Conservation (phyloP, 2,329 filamentous ascomycete species). For the Alternaria sp. region DNA sequence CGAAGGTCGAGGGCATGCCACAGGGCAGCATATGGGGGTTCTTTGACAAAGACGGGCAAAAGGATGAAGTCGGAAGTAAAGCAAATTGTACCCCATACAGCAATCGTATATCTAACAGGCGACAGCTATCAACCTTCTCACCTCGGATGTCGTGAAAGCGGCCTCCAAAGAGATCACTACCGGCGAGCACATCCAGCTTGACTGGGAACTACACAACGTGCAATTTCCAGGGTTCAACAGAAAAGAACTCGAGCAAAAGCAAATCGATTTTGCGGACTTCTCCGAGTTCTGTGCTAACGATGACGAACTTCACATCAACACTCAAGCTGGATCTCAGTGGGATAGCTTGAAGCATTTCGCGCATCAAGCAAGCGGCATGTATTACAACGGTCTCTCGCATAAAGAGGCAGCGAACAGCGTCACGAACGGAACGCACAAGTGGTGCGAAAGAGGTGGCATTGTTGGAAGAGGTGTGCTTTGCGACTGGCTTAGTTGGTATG, state of each 20-base stretch:
- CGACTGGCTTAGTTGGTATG: slow-evolving; percentile 43
- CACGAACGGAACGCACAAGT: slow-evolving; percentile 44
- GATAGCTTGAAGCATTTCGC: slow-evolving; percentile 46
- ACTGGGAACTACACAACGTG: slow-evolving; percentile 63
- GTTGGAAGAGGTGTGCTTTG: slow-evolving; percentile 43
- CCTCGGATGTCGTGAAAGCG: slow-evolving; percentile 58
- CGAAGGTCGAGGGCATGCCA: slow-evolving; percentile 39
- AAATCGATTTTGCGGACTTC: slow-evolving; percentile 53
- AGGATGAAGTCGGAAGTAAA: slow-evolving; percentile 61
- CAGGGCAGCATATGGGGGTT: slow-evolving; percentile 45
- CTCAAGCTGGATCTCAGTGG: slow-evolving; percentile 45
- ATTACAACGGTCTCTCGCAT: slow-evolving; percentile 43
- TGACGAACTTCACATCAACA: slow-evolving; percentile 42
- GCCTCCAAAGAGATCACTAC: slow-evolving; percentile 59
- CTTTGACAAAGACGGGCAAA: slow-evolving; percentile 43
- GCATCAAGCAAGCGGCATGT: slow-evolving; percentile 35
- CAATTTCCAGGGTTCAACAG: slow-evolving; percentile 62
- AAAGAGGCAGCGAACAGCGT: slow-evolving; percentile 27
- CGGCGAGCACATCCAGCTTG: slow-evolving; percentile 59
- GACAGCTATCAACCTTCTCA: slow-evolving; percentile 51
- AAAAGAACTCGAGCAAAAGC: slow-evolving; percentile 58
- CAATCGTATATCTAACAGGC: slow-evolving; percentile 26
- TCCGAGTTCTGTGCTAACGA: slow-evolving; percentile 36
- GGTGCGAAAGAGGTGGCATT: slow-evolving; percentile 46
- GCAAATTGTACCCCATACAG: slow-evolving; percentile 5